Evolutionary conservation across 495 filamentous ascomycete species (phyloP).

Genomic region (Penicillium psychrofluorescens): DNA sequence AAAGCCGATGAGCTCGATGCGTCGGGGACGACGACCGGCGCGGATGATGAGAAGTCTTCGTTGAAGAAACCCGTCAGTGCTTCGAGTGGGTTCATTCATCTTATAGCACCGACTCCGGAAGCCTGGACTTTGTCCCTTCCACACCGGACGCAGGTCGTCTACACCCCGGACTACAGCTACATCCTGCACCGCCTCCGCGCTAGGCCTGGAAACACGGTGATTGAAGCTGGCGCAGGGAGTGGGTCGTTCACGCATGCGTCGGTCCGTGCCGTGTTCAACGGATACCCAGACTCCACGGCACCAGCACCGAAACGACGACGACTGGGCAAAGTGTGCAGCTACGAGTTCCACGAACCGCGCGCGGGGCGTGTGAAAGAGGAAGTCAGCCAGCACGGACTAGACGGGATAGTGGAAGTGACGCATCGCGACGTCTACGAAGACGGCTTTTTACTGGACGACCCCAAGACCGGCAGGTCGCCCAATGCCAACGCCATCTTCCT

Average conservation of each 20-base stretch:
- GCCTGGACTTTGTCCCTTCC: conserved; percentile 85
- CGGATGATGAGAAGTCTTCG: conserved; percentile 15
- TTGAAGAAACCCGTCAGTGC: conserved; percentile 49
- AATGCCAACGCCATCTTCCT: conserved; percentile 80
- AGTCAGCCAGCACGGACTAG: conserved; percentile 65
- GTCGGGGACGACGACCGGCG: conserved; percentile 15
- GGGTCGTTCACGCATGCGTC: conserved; percentile 93
- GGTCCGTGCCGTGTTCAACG: conserved; percentile 80
- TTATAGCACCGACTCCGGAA: conserved; percentile 88
- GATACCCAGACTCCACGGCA: conserved; percentile 45
- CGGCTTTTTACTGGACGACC: conserved; percentile 60
- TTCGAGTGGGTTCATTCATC: conserved; percentile 77
- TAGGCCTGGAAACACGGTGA: conserved; percentile 68
- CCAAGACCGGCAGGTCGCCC: conserved; percentile 45
- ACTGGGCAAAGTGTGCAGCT: conserved; percentile 80
- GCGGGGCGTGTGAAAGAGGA: conserved; percentile 66
- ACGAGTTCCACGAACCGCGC: conserved; percentile 81
- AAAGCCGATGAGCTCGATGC: conserved; percentile 42
- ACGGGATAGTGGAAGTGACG: conserved; percentile 67
- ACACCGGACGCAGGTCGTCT: conserved; percentile 95
- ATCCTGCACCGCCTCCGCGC: conserved; percentile 82
- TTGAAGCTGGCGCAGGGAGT: conserved; percentile 92
- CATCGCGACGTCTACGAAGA: conserved; percentile 87
- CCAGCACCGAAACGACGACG: conserved; percentile 20
- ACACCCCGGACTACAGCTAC: conserved; percentile 95